A percentile compares a stretch with the other conserved stretches of the same genome.
These are phyloP conservation scores for Iris macrosiphon DNA, from an alignment of 106 monocot species.

Conservation along the genomic window DNA sequence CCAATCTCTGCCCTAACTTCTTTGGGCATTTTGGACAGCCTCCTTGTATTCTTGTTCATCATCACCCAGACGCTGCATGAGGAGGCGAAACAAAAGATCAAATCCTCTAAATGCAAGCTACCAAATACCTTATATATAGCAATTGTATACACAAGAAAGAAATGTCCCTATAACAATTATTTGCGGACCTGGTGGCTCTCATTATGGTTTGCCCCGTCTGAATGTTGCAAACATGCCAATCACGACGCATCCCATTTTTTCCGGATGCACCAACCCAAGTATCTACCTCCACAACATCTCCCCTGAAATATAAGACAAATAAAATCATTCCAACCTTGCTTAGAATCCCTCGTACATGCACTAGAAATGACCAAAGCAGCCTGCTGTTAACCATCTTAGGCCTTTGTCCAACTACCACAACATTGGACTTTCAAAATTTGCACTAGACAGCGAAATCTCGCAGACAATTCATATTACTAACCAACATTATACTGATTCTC, in stretches of 20 bases:
- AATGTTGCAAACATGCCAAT: conserved; percentile 76
- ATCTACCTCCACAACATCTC: conserved; percentile 83
- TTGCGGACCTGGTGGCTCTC: conserved; percentile 64
- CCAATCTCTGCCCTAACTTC: conserved; percentile 80
- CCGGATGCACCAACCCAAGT: conserved; percentile 85
- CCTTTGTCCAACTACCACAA: too few relatives aligned
- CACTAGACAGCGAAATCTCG: too few relatives aligned
- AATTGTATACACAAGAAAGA: background rate
- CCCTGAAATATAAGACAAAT: conserved; percentile 33
- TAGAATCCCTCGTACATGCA: background rate
- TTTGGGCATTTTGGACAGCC: conserved; percentile 67
- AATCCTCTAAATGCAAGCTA: background rate
- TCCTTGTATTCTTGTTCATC: conserved; percentile 86
- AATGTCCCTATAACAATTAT: background rate
- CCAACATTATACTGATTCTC: too few relatives aligned
- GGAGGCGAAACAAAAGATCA: conserved; percentile 3
- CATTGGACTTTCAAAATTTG: too few relatives aligned
- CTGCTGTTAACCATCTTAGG: too few relatives aligned
- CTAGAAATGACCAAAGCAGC: too few relatives aligned
- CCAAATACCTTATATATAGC: background rate
- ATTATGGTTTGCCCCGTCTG: conserved; percentile 60
- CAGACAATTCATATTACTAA: too few relatives aligned
- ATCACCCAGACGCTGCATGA: conserved; percentile 77
- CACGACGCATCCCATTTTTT: conserved; percentile 95
- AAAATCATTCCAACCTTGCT: background rate